Evolutionary conservation across 768 basidiomycete species (phyloP), one percentile per base, ranked within the genome.

Genomic region (Naganishia randhawae): DNA sequence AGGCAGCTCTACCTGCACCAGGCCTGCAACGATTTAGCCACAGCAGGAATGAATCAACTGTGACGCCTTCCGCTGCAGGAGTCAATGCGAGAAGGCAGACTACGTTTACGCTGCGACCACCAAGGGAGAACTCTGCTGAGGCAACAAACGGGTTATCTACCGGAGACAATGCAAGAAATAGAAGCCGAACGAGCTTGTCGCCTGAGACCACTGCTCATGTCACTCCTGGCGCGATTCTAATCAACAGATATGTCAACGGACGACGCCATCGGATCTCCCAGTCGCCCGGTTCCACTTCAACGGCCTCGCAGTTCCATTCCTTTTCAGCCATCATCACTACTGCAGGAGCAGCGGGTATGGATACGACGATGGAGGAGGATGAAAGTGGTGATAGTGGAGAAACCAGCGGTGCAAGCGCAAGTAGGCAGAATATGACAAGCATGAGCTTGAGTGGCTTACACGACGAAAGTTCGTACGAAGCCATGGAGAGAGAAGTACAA

Each of bases 251-350:
- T 55, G 54, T 32, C 32, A 55, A 55, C 19, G 54, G 54, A 32
- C 54, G 57, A 61, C 57, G 57, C 25, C 37, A 61, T 41, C 57
- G 57, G 14, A 37, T n/a, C 10, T 61, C 57, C 13, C 57, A 61
- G 27, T 61, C 57, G 1, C 57, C 57, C 4, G 57, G 57, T 6
- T 16, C 37, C 3, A 19, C 22, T 11, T 55, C 54, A 13, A 37
- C 33, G 22, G 37, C 33, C 9, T 37, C 54, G 31, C 54, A 55
- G 0, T 55, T 33, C 22, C 35, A 61, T 41, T 61, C 57, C 3
- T 61, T 61, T 29, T 61, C 57, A 2, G 57, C 57, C 1, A 61
- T 61, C 39, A 39, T 61, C 9, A 35, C 35, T 1, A 61, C 57
- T 0, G 57, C 37, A 17, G 54, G 33, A 13, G 33, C 54, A 33